Base-by-base conservation (phyloP, 768 basidiomycete species). In the Boletellus sp. region DNA sequence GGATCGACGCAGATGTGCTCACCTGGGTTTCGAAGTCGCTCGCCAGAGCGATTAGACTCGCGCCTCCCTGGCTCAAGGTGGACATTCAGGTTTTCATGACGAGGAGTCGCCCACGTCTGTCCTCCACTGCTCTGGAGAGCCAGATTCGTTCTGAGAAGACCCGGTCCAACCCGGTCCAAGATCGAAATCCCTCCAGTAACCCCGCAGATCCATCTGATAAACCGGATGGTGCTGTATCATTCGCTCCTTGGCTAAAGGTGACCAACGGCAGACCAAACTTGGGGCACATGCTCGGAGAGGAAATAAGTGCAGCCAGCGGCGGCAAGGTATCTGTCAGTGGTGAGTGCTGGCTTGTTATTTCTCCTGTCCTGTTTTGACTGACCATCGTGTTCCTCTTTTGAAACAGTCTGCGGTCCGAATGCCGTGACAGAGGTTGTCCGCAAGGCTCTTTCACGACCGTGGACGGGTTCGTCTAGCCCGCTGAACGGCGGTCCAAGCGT, bases 251-350 rank as follows among this genome's bases (percentile, higher is more conserved):
- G 28, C 28, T 28, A 5, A 28, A 10, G 7, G 28, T 28, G 9
- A 10, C 28, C 41, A 10, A 47, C 41, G 1, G 28, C 4, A 63
- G 78, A 2, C 77, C 77, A 3, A 68, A 78, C 48, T 46, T 80
- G 13, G 41, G 56, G 6, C 51, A 43, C 0, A 53, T 78, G 10
- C 50, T 79, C 0, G 41, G 54, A 6, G 61, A 65, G 12, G 76
- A 77, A 53, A 66, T 74, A 0, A 58, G 48, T 1, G 47, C 47
- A 5, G 60, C 62, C 2, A 1, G 28, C 28, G 58, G 54, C 2
- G 74, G 73, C 2, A 58, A 62, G 6, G 62, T 77, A 46, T 74
- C 72, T 6, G 70, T 80, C 23, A 74, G 69, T 36, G 78, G 78
- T 76, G 44, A 20, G 4, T 42, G 5, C 22, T 26, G 19, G 11